phyloP scores from a whole-genome alignment of 2,329 filamentous ascomycete species.

The Fusarium protoensiforme region DNA sequence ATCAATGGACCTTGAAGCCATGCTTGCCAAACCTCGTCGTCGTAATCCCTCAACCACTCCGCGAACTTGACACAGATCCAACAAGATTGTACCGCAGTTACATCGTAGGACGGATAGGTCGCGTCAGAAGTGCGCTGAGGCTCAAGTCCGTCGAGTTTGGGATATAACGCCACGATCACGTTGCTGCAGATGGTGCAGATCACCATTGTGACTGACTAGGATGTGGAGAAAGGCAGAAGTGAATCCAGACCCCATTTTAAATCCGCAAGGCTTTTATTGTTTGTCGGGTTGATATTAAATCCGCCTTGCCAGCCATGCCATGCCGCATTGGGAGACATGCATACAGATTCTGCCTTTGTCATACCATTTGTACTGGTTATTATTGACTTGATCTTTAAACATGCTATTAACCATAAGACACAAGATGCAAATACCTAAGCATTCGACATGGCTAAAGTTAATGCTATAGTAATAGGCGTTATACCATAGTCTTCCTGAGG shows the following conservation, averaged over 20 bases:
- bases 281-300: not conserved
- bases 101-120: not conserved
- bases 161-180: not conserved
- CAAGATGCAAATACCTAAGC: too few species aligned
- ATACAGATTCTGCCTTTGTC: not conserved
- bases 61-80: not conserved
- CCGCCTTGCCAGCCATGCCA: not conserved
- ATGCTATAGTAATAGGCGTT: too few species aligned
- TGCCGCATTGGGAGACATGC: not conserved
- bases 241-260: not conserved
- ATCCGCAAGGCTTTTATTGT: not conserved
- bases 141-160: not conserved
- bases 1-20: not conserved
- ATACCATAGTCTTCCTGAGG: too few species aligned
- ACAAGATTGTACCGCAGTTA: not conserved
- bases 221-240: not conserved
- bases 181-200: not conserved
- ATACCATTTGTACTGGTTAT: not conserved
- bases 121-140: not conserved
- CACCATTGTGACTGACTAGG: not conserved
- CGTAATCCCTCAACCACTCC: not conserved
- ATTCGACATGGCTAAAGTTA: too few species aligned
- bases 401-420: too few species aligned
- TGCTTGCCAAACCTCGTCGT: not conserved
- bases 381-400: too few species aligned